Evolutionary conservation across 306 rosid species (phyloP), one percentile per base, ranked within the genome.

Genomic region (Lotus japonicus): DNA sequence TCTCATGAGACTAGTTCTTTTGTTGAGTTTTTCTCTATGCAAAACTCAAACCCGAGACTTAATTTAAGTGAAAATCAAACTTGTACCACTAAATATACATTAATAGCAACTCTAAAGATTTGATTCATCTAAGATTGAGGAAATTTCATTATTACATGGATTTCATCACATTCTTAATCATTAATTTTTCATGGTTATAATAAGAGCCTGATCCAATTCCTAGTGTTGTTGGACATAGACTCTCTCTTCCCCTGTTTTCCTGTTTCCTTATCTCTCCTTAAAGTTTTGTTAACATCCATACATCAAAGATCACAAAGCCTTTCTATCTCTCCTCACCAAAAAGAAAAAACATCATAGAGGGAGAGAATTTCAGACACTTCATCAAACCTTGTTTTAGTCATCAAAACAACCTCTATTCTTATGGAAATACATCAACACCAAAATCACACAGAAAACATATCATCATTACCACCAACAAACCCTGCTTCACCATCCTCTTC

Each of bases 351-450:
- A 79, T 35, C 39, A 81, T 35, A 48, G 56, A 21, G 26, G 50
- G 17, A 69, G 17, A 69, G 77, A 74, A 68, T 53, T 65, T 71
- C 69, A 59, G 73, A 70, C 52, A 56, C 72, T 26, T 23, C 53
- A 66, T 55, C 35, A 7, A 33, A 5, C 58, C 75, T 44, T 16
- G 76, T 62, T 68, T 54, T 73, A 53, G 57, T 42, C 18, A 60
- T 54, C 74, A 84, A 67, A 59, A 59, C 49, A 80, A 60, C 62
- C 75, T 69, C 64, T 42, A 66, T 61, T 38, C 73, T 79, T 56
- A 92, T 92, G 97, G 98, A 86, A 68, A 66, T 79, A 71, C 81
- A 77, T 68, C 55, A 72, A 71, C 74, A 35, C 18, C 83, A 67
- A 35, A 83, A 59, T 35, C 50, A 59, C 72, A 71, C 77, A 80